Evolutionary conservation across 2,329 filamentous ascomycete species (phyloP).

Genomic region (Clonostachys byssicola): DNA sequence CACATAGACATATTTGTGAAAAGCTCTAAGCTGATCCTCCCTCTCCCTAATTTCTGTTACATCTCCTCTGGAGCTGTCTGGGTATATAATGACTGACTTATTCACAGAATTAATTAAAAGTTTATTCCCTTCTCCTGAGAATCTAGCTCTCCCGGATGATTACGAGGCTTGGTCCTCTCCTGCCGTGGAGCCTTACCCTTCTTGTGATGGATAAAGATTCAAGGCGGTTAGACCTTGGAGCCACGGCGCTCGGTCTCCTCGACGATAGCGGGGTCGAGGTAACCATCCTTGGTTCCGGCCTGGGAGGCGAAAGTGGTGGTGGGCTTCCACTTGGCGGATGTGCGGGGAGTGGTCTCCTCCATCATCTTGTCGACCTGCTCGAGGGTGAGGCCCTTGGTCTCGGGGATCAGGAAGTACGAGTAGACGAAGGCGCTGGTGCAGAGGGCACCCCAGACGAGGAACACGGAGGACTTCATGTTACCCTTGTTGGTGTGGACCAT

Average conservation of each 20-base stretch:
- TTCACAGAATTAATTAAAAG: too few relatives aligned
- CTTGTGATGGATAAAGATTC: too few relatives aligned
- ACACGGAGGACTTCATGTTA: constrained; percentile 65
- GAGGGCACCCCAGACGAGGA: constrained; percentile 72
- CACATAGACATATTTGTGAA: too few relatives aligned
- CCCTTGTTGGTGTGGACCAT: constrained; percentile 59
- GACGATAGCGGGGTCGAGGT: constrained; percentile 19
- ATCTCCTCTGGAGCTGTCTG: too few relatives aligned
- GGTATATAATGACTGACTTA: too few relatives aligned
- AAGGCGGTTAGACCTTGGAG: constrained; percentile 19
- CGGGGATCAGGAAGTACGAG: constrained; percentile 69
- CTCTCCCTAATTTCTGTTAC: too few relatives aligned
- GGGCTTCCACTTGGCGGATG: constrained; percentile 72
- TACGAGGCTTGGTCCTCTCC: too few relatives aligned
- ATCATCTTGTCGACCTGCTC: constrained; percentile 86
- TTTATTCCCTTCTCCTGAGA: too few relatives aligned
- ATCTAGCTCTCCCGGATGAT: too few relatives aligned
- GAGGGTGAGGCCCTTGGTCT: constrained; percentile 72
- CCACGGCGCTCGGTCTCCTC: constrained; percentile 20
- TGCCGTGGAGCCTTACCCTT: too few relatives aligned
- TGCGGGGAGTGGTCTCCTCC: constrained; percentile 77
- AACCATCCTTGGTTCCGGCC: constrained; percentile 26
- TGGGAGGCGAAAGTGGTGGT: constrained; percentile 61
- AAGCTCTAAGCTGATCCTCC: too few relatives aligned
- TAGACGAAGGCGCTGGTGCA: constrained; percentile 58